These are phyloP conservation scores for Albifimbria verrucaria DNA, from an alignment of 2,329 filamentous ascomycete genomes.

Conservation along the genomic window DNA sequence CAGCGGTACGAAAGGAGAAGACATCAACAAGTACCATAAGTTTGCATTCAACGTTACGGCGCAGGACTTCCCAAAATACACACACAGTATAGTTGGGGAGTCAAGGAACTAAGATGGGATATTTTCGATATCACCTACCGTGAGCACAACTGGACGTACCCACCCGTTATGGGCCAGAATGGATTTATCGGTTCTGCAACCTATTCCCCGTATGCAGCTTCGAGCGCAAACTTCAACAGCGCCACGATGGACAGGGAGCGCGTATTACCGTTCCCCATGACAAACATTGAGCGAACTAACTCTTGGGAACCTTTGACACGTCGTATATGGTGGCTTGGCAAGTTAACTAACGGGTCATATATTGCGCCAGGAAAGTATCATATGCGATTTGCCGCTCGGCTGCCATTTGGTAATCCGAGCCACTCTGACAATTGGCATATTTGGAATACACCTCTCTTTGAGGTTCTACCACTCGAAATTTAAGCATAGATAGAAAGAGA, in stretches of 20 bases:
- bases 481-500: no score
- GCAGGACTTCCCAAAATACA: slow-evolving; percentile 16
- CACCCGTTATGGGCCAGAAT: slow-evolving; percentile 18
- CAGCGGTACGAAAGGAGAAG: neutral
- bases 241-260: slow-evolving; percentile 16
- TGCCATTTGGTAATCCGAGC: slow-evolving; percentile 17
- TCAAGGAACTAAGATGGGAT: slow-evolving; percentile 15
- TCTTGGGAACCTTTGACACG: neutral
- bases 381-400: slow-evolving; percentile 19
- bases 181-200: slow-evolving; percentile 20
- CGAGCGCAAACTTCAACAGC: slow-evolving; percentile 13
- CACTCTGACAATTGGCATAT: slow-evolving; percentile 18
- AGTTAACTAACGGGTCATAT: slow-evolving; percentile 19
- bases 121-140: slow-evolving; percentile 20
- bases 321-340: slow-evolving; percentile 21
- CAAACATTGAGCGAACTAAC: slow-evolving; percentile 12
- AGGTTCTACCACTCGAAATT: neutral
- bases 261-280: slow-evolving; percentile 16
- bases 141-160: slow-evolving; percentile 23
- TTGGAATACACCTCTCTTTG: slow-evolving; percentile 8
- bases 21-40: slow-evolving; percentile 57
- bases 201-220: slow-evolving; percentile 13
- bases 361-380: slow-evolving; percentile 19
- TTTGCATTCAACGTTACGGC: slow-evolving; percentile 60
- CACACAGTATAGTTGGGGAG: slow-evolving; percentile 9